Conservation (phyloP, 345 rosid species). For the Brassica juncea region DNA sequence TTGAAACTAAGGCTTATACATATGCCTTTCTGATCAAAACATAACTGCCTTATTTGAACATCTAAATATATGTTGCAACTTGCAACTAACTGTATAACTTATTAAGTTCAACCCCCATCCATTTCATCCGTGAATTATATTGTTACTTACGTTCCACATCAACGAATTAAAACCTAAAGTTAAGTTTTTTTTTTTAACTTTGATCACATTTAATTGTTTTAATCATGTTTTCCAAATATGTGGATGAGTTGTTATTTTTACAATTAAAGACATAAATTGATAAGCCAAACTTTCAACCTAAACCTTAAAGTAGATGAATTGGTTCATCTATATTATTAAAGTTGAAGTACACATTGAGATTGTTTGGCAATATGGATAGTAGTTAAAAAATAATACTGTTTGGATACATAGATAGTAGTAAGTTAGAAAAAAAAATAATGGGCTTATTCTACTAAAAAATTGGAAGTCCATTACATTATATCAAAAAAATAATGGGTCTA, state of each 20-base stretch:
- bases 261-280: conserved; percentile 11
- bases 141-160: background rate
- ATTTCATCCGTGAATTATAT: background rate
- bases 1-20: background rate
- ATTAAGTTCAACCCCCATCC: background rate
- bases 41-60: background rate
- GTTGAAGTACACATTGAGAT: too few relatives aligned
- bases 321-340: too few relatives aligned
- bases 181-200: background rate
- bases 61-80: background rate
- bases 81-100: background rate
- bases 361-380: too few relatives aligned
- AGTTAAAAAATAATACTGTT: too few relatives aligned
- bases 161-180: background rate
- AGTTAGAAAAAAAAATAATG: too few relatives aligned
- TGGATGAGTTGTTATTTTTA: background rate
- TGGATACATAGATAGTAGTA: too few relatives aligned
- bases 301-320: too few relatives aligned
- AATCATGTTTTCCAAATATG: background rate
- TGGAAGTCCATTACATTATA: too few relatives aligned
- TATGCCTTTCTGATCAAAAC: background rate
- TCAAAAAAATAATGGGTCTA: too few relatives aligned
- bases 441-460: too few relatives aligned
- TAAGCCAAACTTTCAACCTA: background rate
- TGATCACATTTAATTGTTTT: background rate